Conservation (phyloP, 352 stramenopile genomes). For the Hyaloperonospora arabidopsidis region DNA sequence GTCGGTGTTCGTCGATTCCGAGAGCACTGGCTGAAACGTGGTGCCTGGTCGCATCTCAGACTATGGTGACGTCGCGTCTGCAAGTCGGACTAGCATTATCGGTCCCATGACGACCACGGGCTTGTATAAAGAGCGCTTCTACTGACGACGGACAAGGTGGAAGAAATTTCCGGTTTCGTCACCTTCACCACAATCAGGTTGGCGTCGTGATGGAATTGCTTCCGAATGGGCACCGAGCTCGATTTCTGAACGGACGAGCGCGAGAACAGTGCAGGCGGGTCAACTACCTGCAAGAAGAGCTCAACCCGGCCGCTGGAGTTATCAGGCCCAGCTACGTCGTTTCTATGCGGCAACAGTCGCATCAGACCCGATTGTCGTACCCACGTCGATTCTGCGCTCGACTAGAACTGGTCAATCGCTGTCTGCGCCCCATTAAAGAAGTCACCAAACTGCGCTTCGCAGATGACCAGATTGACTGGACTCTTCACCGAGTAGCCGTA, state of each 20-base stretch:
- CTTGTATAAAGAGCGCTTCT: slow-evolving; percentile 67
- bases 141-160: slow-evolving; percentile 90
- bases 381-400: slow-evolving; percentile 85
- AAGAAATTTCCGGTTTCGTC: slow-evolving; percentile 95
- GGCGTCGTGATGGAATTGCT: slow-evolving; percentile 55
- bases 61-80: slow-evolving; percentile 59
- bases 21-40: slow-evolving; percentile 59
- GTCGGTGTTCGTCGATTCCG: slow-evolving; percentile 42
- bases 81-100: slow-evolving; percentile 67
- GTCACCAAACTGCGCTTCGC: slow-evolving; percentile 88
- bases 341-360: slow-evolving; percentile 81
- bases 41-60: slow-evolving; percentile 52
- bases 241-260: slow-evolving; percentile 28
- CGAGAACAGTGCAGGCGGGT: slow-evolving; percentile 53
- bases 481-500: slow-evolving; percentile 87
- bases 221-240: slow-evolving; percentile 32
- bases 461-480: slow-evolving; percentile 75
- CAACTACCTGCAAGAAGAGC: slow-evolving; percentile 83
- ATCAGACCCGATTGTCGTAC: slow-evolving; percentile 81
- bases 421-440: slow-evolving; percentile 87
- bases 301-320: slow-evolving; percentile 80
- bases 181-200: slow-evolving; percentile 84
- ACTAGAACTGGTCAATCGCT: slow-evolving; percentile 86
- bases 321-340: slow-evolving; percentile 82
- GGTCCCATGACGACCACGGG: slow-evolving; percentile 68